Conservation (phyloP, 441 rosid species). For the Flueggea neowawraea region DNA sequence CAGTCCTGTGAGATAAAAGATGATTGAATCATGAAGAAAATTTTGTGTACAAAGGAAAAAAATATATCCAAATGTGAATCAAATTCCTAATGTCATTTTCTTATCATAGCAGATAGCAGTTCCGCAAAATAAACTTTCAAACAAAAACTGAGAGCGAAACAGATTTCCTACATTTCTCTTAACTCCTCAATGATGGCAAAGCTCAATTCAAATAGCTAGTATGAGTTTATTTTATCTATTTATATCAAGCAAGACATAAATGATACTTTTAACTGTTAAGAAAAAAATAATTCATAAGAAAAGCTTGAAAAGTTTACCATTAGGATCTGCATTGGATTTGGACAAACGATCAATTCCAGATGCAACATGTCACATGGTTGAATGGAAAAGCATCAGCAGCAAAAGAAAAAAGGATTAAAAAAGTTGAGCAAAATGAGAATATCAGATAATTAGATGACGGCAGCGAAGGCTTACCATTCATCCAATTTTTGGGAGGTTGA, state of each 20-base stretch:
- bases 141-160: no score
- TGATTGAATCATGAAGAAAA: background rate
- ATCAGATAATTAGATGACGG: background rate
- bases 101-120: no score
- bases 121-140: no score
- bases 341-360: no score
- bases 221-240: no score
- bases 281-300: background rate
- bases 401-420: background rate
- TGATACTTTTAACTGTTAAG: no score
- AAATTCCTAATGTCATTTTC: no score
- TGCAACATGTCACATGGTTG: no score
- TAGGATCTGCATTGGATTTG: background rate
- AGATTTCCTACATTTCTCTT: no score
- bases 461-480: conserved; percentile 15
- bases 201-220: no score
- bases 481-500: conserved; percentile 18
- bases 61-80: no score
- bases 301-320: background rate
- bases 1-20: conserved; percentile 49
- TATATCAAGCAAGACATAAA: background rate
- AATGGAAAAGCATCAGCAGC: background rate
- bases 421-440: background rate
- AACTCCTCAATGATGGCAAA: no score
- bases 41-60: background rate